A percentile compares a stretch with the other conserved stretches of the same genome.
These are phyloP conservation scores for Solanum gandarillasii DNA, from an alignment of 257 asterid species.

Conservation along the genomic window DNA sequence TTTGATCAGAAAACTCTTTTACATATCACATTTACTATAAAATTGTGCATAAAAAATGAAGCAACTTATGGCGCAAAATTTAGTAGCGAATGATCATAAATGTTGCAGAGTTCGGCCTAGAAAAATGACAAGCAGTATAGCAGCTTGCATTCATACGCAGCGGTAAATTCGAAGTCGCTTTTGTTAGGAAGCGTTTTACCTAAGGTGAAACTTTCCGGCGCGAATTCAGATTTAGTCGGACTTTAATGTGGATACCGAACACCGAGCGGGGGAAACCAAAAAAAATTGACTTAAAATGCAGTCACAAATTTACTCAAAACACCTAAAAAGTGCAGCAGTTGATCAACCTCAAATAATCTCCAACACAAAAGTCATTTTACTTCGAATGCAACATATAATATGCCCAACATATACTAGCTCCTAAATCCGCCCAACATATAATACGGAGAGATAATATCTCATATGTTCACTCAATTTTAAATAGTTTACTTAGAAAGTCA, in stretches of 20 bases:
- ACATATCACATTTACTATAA: too few relatives aligned
- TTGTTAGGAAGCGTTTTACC: rapidly evolving
- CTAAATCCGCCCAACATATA: too few relatives aligned
- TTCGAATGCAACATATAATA: not conserved
- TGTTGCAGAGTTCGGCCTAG: not conserved
- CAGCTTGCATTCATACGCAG: not conserved
- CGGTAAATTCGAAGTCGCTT: not conserved
- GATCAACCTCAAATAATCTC: not conserved
- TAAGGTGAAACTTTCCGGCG: rapidly evolving
- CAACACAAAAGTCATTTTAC: not conserved
- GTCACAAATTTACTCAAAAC: not conserved
- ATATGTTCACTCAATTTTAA: too few relatives aligned
- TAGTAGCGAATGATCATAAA: not conserved
- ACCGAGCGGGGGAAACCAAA: too few relatives aligned
- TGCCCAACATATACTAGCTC: too few relatives aligned
- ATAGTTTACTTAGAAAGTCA: too few relatives aligned
- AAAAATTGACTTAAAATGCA: not conserved
- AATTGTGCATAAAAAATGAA: too few relatives aligned
- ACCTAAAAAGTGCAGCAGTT: not conserved
- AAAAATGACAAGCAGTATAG: not conserved
- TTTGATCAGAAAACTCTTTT: too few relatives aligned
- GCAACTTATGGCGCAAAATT: not conserved
- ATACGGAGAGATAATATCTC: too few relatives aligned
- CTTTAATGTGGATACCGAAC: too few relatives aligned
- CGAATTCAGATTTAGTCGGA: rapidly evolving